phyloP scores from a whole-genome alignment of 805 yeast genomes.

The Candida insectalens region DNA sequence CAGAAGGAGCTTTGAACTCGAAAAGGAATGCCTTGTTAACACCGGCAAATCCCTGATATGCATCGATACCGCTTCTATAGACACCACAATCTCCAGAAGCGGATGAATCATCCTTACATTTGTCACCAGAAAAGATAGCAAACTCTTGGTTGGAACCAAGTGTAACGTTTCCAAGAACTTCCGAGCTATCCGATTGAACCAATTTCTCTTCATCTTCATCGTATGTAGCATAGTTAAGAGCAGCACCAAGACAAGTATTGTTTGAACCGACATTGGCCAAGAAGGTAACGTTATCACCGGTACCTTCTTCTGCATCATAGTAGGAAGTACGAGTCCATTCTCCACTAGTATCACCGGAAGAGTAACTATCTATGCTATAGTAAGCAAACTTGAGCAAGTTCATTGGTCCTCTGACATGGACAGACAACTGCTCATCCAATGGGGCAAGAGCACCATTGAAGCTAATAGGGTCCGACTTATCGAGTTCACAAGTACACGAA shows the following conservation, averaged over 20 bases:
- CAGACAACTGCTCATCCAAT: conserved; percentile 57
- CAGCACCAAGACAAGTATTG: conserved; percentile 59
- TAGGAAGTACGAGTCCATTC: conserved; percentile 54
- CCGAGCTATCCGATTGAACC: conserved; percentile 33
- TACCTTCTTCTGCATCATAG: conserved; percentile 39
- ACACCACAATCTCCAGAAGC: conserved; percentile 59
- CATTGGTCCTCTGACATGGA: conserved; percentile 74
- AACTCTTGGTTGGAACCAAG: conserved; percentile 52
- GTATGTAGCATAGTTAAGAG: conserved; percentile 48
- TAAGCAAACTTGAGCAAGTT: conserved; percentile 50
- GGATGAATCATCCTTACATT: conserved; percentile 39
- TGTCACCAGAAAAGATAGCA: conserved; percentile 45
- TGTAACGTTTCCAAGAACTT: conserved; percentile 37
- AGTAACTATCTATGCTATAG: conserved; percentile 38
- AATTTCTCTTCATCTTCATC: no score
- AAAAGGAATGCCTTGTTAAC: conserved; percentile 62
- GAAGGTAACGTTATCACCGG: conserved; percentile 58
- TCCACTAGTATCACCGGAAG: conserved; percentile 27
- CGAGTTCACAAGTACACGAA: conserved; percentile 37
- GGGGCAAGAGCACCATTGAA: conserved; percentile 61
- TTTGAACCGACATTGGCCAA: conserved; percentile 52
- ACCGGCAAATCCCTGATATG: conserved; percentile 64
- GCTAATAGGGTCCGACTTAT: conserved; percentile 19
- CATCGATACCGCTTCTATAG: conserved; percentile 65
- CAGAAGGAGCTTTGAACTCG: conserved; percentile 55